A percentile compares a stretch with the other conserved stretches of the same genome.
These are phyloP conservation scores for Tylopilus orsonianus DNA, from an alignment of 1,284 basidiomycete genomes.

Conservation along the genomic window DNA sequence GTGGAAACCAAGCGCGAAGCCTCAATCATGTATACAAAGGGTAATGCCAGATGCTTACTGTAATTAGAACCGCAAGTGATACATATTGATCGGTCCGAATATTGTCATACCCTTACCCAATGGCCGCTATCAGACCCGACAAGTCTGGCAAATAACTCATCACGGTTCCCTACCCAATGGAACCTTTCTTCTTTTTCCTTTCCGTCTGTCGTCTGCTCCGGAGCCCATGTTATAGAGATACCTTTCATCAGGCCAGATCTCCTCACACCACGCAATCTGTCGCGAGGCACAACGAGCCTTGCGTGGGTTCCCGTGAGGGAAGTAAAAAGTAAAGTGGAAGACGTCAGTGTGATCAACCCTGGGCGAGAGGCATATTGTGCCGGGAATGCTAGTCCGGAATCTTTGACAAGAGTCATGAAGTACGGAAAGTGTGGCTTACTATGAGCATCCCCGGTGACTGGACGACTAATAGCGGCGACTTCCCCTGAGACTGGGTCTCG, in stretches of 20 bases:
- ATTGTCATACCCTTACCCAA: conserved; percentile 38
- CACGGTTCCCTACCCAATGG: conserved; percentile 56
- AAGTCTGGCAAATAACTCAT: conserved; percentile 67
- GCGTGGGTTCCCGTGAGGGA: conserved; percentile 47
- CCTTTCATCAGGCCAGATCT: conserved; percentile 55
- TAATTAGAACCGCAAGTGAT: conserved; percentile 13
- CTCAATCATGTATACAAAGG: conserved; percentile 1
- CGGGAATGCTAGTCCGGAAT: conserved; percentile 49
- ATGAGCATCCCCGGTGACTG: conserved; percentile 32
- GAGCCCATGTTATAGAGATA: conserved; percentile 48
- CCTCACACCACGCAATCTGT: conserved; percentile 54
- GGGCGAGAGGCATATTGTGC: conserved; percentile 55
- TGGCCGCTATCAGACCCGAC: conserved; percentile 47
- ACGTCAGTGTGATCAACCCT: conserved; percentile 58
- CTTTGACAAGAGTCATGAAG: conserved; percentile 3
- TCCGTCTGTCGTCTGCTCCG: conserved; percentile 25
- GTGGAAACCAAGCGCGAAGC: conserved; percentile 28
- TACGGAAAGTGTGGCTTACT: conserved; percentile 35
- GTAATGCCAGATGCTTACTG: conserved; percentile 3
- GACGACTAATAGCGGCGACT: background rate
- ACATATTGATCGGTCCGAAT: conserved; percentile 10
- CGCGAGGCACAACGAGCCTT: conserved; percentile 46
- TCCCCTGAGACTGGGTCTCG: conserved; percentile 3
- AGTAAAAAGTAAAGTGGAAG: conserved; percentile 52
- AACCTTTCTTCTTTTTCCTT: conserved; percentile 53